Evolutionary conservation across 805 yeast genomes (phyloP).

Genomic region (Hemisphaericaspora nanyangensis): DNA sequence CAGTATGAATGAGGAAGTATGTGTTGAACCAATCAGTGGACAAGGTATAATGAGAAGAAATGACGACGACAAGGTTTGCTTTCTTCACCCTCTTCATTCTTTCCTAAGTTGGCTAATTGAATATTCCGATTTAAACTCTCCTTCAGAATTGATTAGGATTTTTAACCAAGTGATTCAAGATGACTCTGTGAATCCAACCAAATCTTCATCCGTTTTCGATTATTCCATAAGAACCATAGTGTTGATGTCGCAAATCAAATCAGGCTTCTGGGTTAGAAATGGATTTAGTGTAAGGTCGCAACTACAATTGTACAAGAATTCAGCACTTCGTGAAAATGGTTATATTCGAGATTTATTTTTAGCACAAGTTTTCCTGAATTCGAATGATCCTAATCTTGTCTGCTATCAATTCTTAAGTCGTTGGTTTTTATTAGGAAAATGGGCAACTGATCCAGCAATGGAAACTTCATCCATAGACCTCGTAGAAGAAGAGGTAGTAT

Average conservation of each 20-base stretch:
- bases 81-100: conserved; percentile 78
- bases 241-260: conserved; percentile 74
- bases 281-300: conserved; percentile 81
- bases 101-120: conserved; percentile 71
- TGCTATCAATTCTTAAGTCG: conserved; percentile 58
- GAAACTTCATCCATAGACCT: conserved; percentile 8
- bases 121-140: conserved; percentile 30
- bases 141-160: conserved; percentile 18
- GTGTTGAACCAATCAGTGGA: conserved; percentile 21
- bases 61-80: conserved; percentile 50
- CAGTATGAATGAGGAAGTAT: conserved; percentile 10
- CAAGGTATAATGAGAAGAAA: conserved; percentile 20
- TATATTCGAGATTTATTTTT: conserved; percentile 74
- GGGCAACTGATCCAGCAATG: conserved; percentile 16
- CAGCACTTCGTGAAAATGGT: conserved; percentile 80
- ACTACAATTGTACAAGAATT: conserved; percentile 69
- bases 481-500: conserved; percentile 14
- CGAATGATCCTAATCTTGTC: conserved; percentile 50
- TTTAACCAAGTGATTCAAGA: conserved; percentile 12
- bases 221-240: conserved; percentile 77
- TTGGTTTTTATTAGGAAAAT: conserved; percentile 53
- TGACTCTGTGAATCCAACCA: conserved; percentile 3
- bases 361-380: conserved; percentile 58
- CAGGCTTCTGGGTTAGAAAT: conserved; percentile 93
- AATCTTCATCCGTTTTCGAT: conserved; percentile 47